phyloP scores from a whole-genome alignment of 1,284 basidiomycete species.

The Leccinum holopus region DNA sequence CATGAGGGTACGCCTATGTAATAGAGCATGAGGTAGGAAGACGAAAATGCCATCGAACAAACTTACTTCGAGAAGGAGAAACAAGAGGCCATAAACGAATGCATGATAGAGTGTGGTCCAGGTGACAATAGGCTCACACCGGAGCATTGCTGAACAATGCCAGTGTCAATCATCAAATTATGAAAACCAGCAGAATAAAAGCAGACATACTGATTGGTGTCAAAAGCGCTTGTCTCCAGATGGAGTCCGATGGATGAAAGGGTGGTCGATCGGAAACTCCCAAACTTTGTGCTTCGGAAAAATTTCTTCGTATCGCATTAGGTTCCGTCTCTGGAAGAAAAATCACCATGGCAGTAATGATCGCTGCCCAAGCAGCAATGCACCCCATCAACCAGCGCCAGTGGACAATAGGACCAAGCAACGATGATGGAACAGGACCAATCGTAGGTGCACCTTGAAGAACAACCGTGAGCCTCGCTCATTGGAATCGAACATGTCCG shows the following conservation, averaged over 20 bases:
- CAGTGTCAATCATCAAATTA: background rate
- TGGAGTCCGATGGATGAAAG: background rate
- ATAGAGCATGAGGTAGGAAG: background rate
- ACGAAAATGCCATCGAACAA: background rate
- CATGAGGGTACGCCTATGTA: conserved; percentile 28
- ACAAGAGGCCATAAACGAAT: conserved; percentile 27
- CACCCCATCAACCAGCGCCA: conserved; percentile 30
- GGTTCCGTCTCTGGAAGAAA: conserved; percentile 27
- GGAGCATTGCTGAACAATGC: conserved; percentile 22
- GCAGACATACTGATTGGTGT: conserved; percentile 24
- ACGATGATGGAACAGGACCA: conserved; percentile 27
- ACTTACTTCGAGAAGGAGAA: conserved; percentile 27
- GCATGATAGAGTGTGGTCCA: conserved; percentile 30
- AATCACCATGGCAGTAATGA: conserved; percentile 17
- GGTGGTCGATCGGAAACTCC: background rate
- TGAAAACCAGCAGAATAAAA: background rate
- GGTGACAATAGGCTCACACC: conserved; percentile 24
- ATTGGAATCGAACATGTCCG: conserved; percentile 26
- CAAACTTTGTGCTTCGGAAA: conserved; percentile 7
- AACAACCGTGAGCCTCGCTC: conserved; percentile 29
- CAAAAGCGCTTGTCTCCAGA: conserved; percentile 22
- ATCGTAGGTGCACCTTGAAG: conserved; percentile 30
- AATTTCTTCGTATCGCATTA: conserved; percentile 20
- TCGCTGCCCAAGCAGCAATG: conserved; percentile 21
- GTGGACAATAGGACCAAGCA: conserved; percentile 22